These are phyloP conservation scores for Solanum rostratum DNA, from an alignment of 257 asterid genomes.

Conservation along the genomic window DNA sequence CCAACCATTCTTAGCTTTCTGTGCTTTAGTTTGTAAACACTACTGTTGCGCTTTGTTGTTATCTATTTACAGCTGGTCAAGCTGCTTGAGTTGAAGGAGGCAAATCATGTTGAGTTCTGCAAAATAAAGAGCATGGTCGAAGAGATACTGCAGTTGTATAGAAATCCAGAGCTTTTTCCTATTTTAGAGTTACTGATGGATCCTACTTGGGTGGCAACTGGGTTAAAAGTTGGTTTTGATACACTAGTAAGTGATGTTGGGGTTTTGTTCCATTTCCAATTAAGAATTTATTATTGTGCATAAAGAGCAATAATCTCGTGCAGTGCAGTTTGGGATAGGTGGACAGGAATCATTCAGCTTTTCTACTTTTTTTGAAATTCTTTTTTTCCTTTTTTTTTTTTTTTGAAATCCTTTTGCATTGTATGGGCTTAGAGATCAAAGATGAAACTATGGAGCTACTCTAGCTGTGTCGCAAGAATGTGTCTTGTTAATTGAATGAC, in stretches of 20 bases:
- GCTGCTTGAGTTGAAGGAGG: constrained; percentile 90
- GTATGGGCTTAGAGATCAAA: not conserved
- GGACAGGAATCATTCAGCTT: not conserved
- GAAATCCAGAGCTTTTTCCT: constrained; percentile 47
- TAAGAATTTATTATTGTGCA: not conserved
- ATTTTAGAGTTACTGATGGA: constrained; percentile 60
- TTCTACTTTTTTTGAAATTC: not conserved
- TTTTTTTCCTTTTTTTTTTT: not conserved
- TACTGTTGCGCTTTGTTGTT: not conserved
- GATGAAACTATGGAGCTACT: not conserved
- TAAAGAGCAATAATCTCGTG: not conserved
- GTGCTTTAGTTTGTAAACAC: not conserved
- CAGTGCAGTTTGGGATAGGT: not conserved
- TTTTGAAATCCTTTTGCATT: not conserved
- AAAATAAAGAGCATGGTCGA: constrained; percentile 73
- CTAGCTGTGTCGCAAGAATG: not conserved
- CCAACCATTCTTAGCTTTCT: not conserved
- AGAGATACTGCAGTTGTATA: constrained; percentile 51
- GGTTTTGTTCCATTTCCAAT: not conserved
- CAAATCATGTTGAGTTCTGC: constrained; percentile 91
- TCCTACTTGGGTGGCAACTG: constrained; percentile 94
- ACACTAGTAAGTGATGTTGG: constrained; percentile 47
- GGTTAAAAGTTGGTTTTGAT: constrained; percentile 70
- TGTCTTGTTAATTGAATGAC: not conserved
- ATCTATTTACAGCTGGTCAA: constrained; percentile 72